A percentile compares a stretch with the other conserved stretches of the same genome.
These are phyloP conservation scores for Pythium folliculosum DNA, from an alignment of 352 stramenopile genomes.

Conservation along the genomic window DNA sequence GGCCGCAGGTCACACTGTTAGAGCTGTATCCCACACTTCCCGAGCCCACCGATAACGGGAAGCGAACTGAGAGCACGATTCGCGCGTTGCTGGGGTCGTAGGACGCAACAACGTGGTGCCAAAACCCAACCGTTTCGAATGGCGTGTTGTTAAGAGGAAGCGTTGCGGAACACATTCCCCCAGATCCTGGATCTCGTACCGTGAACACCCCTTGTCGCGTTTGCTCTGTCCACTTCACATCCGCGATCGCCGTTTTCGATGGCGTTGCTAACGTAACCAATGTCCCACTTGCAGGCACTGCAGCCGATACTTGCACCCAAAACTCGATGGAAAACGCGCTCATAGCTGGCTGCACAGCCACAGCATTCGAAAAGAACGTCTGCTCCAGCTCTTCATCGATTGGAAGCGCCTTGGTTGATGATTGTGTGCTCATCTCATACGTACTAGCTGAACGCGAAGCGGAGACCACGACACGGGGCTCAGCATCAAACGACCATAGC, in stretches of 20 bases:
- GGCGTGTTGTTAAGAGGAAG: background rate
- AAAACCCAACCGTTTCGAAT: slow-evolving; percentile 27
- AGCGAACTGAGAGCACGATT: slow-evolving; percentile 45
- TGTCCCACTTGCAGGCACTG: background rate
- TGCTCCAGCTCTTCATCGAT: slow-evolving; percentile 52
- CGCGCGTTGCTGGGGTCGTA: slow-evolving; percentile 54
- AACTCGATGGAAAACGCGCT: slow-evolving; percentile 67
- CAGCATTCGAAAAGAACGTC: slow-evolving; percentile 55
- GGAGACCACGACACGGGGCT: slow-evolving; percentile 7
- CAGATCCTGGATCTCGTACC: slow-evolving; percentile 12
- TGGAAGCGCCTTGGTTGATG: slow-evolving; percentile 26
- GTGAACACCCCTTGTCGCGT: slow-evolving; percentile 23
- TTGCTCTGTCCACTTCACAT: slow-evolving; percentile 17
- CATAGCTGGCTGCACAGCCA: slow-evolving; percentile 48
- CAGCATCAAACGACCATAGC: slow-evolving; percentile 59
- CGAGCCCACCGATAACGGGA: background rate
- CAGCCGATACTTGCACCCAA: slow-evolving; percentile 39
- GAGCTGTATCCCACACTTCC: slow-evolving; percentile 14
- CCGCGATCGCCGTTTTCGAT: slow-evolving; percentile 7
- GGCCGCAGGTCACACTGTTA: slow-evolving; percentile 33
- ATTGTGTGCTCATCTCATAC: slow-evolving; percentile 14
- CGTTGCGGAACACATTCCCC: slow-evolving; percentile 6
- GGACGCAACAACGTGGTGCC: slow-evolving; percentile 55
- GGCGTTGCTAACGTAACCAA: slow-evolving; percentile 14
- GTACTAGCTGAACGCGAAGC: slow-evolving; percentile 7